Evolutionary conservation across 208 protist genomes (phyloP), one percentile per base, ranked within the genome.

Genomic region (Zelonia costaricensis): DNA sequence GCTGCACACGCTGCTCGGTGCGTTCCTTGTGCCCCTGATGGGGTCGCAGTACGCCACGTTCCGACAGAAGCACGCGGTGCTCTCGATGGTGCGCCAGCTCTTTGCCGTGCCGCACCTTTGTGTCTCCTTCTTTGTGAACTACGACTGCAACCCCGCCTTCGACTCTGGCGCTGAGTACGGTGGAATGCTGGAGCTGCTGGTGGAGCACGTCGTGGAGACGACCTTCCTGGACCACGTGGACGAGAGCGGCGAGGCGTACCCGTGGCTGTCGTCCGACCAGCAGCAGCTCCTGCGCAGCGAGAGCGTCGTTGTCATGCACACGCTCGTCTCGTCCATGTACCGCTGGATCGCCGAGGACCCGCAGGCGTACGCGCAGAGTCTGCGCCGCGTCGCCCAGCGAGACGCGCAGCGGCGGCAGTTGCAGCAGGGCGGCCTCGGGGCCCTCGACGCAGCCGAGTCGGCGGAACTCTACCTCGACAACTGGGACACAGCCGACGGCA

Each of bases 121-220:
- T 58, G 71, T 95, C 22, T 84, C 82, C 3, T 84, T 86, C 54
- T 93, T 89, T 59, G 77, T 92, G 40, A 95, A 95, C 68, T 92
- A 93, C 62, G 90, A 95, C 61, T 93, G 86, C 74, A 91, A 85
- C 63, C 84, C 86, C 2, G 61, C 62, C 44, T 91, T 92, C 72
- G 90, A 93, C 62, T 52, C 83, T n/a, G 78, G 55, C 18, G 79
- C 65, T 1, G 62, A 78, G 52, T 86, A 84, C 49, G 83, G 86
- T 36, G 89, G 82, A 45, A 83, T 93, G 83, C 54, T 93, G n/a
- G 78, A 91, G 69, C 55, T 86, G 28, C 55, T 95, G 28, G 66
- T 92, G 30, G 78, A 86, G 52, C 88, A 92, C 76, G 70, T 93
- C 36, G 60, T 69, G 27, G 79, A 83, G 57, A 80, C 88, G 67